Percentiles rank a stretch among this genome's conserved stretches.
Evolutionary conservation across 2,329 filamentous ascomycete species (phyloP).

Genomic region (Botrytis byssoidea): DNA sequence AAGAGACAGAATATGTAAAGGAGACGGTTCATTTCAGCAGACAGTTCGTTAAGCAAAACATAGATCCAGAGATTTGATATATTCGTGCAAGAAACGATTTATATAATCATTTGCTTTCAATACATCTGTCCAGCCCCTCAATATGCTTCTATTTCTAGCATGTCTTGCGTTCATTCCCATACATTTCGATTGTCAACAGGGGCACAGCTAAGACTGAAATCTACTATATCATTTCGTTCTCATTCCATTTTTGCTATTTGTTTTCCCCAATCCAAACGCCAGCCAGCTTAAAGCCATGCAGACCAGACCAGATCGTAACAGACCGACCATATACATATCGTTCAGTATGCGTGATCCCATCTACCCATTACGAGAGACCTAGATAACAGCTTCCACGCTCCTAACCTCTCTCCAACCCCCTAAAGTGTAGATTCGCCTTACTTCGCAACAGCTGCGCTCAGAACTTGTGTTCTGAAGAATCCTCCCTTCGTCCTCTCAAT

Average conservation of each 20-base stretch:
- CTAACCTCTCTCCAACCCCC: background rate
- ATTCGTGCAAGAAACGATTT: background rate
- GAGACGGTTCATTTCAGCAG: background rate
- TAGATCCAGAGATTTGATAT: background rate
- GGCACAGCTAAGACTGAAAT: background rate
- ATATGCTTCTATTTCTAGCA: background rate
- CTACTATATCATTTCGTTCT: slow-evolving; percentile 16
- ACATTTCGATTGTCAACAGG: background rate
- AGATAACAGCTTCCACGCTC: slow-evolving; percentile 14
- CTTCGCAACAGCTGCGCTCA: slow-evolving; percentile 53
- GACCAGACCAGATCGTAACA: slow-evolving; percentile 16
- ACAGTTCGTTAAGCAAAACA: background rate
- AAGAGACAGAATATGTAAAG: background rate
- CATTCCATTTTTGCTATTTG: slow-evolving; percentile 18
- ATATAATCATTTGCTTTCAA: background rate
- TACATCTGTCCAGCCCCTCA: background rate
- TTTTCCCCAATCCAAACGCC: slow-evolving; percentile 22
- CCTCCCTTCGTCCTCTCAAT: slow-evolving; percentile 99
- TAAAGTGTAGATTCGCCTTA: slow-evolving; percentile 25
- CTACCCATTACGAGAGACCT: slow-evolving; percentile 16
- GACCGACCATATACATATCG: slow-evolving; percentile 12
- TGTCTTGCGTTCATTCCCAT: background rate
- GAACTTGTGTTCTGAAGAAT: slow-evolving; percentile 96
- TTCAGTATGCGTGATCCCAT: slow-evolving; percentile 11
- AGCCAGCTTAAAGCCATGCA: slow-evolving; percentile 18